phyloP scores from a whole-genome alignment of 2,329 filamentous ascomycete genomes.

The Colletotrichum tropicale region DNA sequence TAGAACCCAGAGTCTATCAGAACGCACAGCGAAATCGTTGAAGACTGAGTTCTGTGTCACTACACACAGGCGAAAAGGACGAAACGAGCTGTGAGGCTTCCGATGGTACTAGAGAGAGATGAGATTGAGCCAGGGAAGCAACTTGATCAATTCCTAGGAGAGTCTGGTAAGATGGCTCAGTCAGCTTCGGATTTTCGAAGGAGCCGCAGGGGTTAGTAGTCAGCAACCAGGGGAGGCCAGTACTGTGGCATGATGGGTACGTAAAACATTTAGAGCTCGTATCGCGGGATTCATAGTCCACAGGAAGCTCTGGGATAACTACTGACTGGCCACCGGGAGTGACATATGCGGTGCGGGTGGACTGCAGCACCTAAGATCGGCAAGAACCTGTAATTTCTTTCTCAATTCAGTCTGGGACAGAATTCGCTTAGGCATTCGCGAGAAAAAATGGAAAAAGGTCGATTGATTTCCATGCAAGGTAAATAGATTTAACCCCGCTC shows the following conservation, averaged over 20 bases:
- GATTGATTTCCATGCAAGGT: not conserved
- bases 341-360: not conserved
- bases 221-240: accelerated
- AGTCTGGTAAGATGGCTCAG: too few species aligned
- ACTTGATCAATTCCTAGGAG: too few species aligned
- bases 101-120: not conserved
- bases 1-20: too few species aligned
- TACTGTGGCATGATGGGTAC: not conserved
- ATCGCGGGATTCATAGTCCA: too few species aligned
- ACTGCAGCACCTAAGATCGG: too few species aligned
- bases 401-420: not conserved
- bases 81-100: not conserved
- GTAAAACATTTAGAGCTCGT: not conserved
- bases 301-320: not conserved
- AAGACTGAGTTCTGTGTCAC: not conserved
- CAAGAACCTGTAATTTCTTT: not conserved
- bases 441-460: not conserved
- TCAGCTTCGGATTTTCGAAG: not conserved
- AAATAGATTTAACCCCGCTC: not conserved
- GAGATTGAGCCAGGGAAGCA: not conserved
- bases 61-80: not conserved
- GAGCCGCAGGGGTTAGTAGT: not conserved
- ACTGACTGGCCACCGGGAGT: not conserved
- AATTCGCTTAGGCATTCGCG: not conserved
- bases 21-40: too few species aligned